Conservation (phyloP, 805 yeast species). For the Teunomyces lycoperdinae region DNA sequence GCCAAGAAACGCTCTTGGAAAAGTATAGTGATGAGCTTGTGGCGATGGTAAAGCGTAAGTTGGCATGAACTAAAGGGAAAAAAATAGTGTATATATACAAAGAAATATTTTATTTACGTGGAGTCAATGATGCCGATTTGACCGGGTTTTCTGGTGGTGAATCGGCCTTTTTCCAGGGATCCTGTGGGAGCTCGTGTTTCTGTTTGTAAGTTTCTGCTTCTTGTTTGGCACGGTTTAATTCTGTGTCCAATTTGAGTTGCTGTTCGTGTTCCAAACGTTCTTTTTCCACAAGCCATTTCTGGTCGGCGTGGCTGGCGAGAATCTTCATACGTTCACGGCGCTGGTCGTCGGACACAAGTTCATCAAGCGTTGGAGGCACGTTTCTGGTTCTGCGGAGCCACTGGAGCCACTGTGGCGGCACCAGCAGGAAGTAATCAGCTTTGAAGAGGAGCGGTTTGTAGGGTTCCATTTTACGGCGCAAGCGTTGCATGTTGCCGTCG, state of each 20-base stretch:
- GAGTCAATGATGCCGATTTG: constrained; percentile 36
- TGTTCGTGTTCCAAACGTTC: constrained; percentile 31
- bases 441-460: constrained; percentile 43
- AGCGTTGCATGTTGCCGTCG: constrained; percentile 49
- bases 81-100: too few species aligned
- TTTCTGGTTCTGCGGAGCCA: constrained; percentile 71
- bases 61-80: constrained; percentile 3
- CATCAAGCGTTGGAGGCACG: constrained; percentile 59
- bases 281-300: constrained; percentile 39
- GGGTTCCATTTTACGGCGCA: constrained; percentile 66
- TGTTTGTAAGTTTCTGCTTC: constrained; percentile 10
- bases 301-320: constrained; percentile 47
- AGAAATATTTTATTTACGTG: constrained; percentile 19
- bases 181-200: constrained; percentile 1
- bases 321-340: constrained; percentile 54
- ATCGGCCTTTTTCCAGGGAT: constrained; percentile 40
- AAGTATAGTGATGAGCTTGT: constrained; percentile 38
- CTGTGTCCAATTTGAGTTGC: constrained; percentile 26
- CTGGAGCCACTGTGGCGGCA: constrained; percentile 74
- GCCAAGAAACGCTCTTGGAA: constrained; percentile 22
- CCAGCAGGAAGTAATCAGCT: constrained; percentile 57
- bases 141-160: constrained; percentile 28
- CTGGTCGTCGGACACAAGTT: constrained; percentile 54
- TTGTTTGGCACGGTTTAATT: constrained; percentile 26
- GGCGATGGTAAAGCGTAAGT: constrained; percentile 25